A percentile compares a stretch with the other conserved stretches of the same genome.
phyloP scores from a whole-genome alignment of 148 eudicot species.

The Vaccinium darrowii region DNA sequence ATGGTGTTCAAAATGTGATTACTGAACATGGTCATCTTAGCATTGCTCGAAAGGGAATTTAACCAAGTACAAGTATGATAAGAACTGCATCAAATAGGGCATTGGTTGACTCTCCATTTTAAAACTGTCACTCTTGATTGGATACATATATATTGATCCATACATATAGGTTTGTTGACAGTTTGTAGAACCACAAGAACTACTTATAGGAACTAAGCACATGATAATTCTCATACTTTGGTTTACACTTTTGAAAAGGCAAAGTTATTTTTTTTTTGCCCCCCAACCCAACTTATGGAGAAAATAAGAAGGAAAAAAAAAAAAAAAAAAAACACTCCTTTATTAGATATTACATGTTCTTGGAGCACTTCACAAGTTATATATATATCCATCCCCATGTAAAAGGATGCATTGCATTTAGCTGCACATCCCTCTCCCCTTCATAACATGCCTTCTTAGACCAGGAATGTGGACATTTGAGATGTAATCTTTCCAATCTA shows the following conservation, averaged over 20 bases:
- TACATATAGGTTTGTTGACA: background rate
- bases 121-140: too few species aligned
- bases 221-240: background rate
- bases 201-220: background rate
- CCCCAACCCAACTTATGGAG: constrained; percentile 7
- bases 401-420: constrained; percentile 10
- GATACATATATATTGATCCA: background rate
- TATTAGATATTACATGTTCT: constrained; percentile 3
- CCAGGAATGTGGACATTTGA: constrained; percentile 91
- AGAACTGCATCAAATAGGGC: too few species aligned
- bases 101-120: too few species aligned
- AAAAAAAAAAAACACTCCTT: background rate
- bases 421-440: constrained; percentile 64
- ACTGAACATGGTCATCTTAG: too few species aligned
- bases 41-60: too few species aligned
- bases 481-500: constrained; percentile 92
- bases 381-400: background rate
- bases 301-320: background rate
- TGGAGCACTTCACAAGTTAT: constrained; percentile 6
- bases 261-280: background rate
- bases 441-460: constrained; percentile 89
- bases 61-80: too few species aligned
- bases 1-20: too few species aligned
- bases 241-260: constrained; percentile 3
- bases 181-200: background rate